A percentile compares a stretch with the other conserved stretches of the same genome.
Conservation (phyloP, 2,329 filamentous ascomycete species). For the Aspergillus floridensis region DNA sequence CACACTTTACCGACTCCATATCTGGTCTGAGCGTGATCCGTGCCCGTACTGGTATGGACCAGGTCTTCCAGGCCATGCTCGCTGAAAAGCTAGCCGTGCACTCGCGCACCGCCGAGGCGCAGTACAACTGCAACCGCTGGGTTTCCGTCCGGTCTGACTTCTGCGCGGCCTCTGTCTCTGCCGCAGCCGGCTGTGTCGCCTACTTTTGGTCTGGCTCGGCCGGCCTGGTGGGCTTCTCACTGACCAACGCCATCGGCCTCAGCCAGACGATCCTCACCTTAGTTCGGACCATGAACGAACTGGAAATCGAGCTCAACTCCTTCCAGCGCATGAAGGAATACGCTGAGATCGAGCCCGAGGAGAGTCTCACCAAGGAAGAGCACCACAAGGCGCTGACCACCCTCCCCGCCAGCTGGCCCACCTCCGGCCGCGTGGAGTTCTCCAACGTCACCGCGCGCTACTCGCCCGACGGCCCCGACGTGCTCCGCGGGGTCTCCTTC, state of each 20-base stretch:
- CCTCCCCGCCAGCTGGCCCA: constrained; percentile 25
- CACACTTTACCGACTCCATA: constrained; percentile 56
- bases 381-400: constrained; percentile 1
- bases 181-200: constrained; percentile 54
- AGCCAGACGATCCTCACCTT: constrained; percentile 53
- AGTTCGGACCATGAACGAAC: constrained; percentile 55
- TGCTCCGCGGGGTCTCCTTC: constrained; percentile 25
- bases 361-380: constrained; percentile 12
- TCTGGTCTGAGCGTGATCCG: constrained; percentile 54
- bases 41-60: constrained; percentile 49
- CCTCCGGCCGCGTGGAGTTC: constrained; percentile 25
- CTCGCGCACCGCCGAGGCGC: constrained; percentile 50
- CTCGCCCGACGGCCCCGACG: constrained; percentile 20
- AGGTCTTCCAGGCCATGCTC: constrained; percentile 50
- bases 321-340: constrained; percentile 28
- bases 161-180: constrained; percentile 53
- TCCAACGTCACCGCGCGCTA: constrained; percentile 25
- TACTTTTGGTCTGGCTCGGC: constrained; percentile 49
- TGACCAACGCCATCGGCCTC: constrained; percentile 56
- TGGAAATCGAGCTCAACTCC: constrained; percentile 56
- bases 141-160: constrained; percentile 56
- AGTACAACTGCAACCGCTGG: constrained; percentile 59
- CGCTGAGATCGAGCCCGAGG: constrained; percentile 24
- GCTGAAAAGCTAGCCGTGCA: constrained; percentile 51
- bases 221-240: constrained; percentile 56